phyloP scores from a whole-genome alignment of 768 basidiomycete genomes.

The Auriscalpium orientale region DNA sequence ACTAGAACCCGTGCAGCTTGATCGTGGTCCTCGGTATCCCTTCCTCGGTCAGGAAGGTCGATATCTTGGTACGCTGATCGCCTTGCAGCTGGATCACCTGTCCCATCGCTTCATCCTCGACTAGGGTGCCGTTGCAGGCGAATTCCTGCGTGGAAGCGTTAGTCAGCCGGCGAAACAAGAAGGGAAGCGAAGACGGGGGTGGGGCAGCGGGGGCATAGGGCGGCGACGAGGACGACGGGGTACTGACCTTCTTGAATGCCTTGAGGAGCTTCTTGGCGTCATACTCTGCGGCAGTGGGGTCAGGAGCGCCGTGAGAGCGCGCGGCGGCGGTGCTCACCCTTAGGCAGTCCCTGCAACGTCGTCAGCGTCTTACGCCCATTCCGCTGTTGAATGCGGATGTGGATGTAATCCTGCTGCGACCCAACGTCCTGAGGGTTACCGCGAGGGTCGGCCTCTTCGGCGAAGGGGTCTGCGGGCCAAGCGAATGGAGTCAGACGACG shows the following conservation, averaged over 20 bases:
- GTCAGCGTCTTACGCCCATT: constrained; percentile 99
- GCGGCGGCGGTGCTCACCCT: constrained; percentile 43
- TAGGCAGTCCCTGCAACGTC: constrained; percentile 91
- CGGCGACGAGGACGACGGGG: background rate
- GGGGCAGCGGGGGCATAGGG: background rate
- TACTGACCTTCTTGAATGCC: constrained; percentile 90
- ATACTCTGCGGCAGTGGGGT: constrained; percentile 54
- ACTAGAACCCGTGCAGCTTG: constrained; percentile 85
- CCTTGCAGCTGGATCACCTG: constrained; percentile 98
- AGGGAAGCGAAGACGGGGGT: background rate
- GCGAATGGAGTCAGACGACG: constrained; percentile 3
- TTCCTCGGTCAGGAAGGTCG: constrained; percentile 77
- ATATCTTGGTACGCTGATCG: constrained; percentile 91
- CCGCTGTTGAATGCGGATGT: constrained; percentile 97
- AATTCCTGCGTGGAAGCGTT: constrained; percentile 58
- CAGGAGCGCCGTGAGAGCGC: constrained; percentile 8
- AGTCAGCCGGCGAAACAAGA: constrained; percentile 5
- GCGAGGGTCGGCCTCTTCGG: constrained; percentile 85
- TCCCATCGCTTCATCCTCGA: constrained; percentile 92
- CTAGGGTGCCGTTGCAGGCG: constrained; percentile 95
- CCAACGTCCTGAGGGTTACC: constrained; percentile 68
- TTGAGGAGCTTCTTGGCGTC: constrained; percentile 97
- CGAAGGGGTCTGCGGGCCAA: constrained; percentile 74
- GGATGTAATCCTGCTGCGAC: constrained; percentile 78
- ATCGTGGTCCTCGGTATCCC: constrained; percentile 71